A percentile compares a stretch with the other conserved stretches of the same genome.
These are phyloP conservation scores for Samsoniella hepiali DNA, from an alignment of 2,329 filamentous ascomycete species.

Conservation along the genomic window DNA sequence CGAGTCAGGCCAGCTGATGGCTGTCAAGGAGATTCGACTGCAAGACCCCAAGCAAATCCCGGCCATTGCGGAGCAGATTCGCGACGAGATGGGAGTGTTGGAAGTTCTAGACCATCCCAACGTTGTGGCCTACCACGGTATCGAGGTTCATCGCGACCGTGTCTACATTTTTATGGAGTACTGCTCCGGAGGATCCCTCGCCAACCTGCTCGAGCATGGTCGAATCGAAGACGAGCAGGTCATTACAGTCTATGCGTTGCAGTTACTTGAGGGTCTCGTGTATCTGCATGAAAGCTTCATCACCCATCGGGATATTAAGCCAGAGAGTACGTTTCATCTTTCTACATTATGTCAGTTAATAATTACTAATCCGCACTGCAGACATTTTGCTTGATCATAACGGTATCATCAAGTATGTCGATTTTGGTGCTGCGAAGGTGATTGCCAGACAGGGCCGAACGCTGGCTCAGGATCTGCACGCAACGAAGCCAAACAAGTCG, in stretches of 20 bases:
- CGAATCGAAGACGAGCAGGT: slow-evolving; percentile 97
- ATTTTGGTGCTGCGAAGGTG: slow-evolving; percentile 96
- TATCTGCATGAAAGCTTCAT: slow-evolving; percentile 92
- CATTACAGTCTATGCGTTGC: slow-evolving; percentile 92
- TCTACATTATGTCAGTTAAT: neutral
- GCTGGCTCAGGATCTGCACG: slow-evolving; percentile 59
- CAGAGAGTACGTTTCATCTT: slow-evolving; percentile 67
- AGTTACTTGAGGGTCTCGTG: slow-evolving; percentile 87
- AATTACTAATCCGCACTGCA: slow-evolving; percentile 33
- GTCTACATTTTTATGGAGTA: slow-evolving; percentile 99
- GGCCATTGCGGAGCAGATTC: slow-evolving; percentile 87
- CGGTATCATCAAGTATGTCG: slow-evolving; percentile 97
- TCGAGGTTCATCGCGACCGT: slow-evolving; percentile 96
- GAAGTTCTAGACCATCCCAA: slow-evolving; percentile 97
- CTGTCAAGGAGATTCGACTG: slow-evolving; percentile 95
- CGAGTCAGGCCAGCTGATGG: slow-evolving; percentile 94
- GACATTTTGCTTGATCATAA: slow-evolving; percentile 96
- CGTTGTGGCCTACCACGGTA: slow-evolving; percentile 95
- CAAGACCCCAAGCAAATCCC: slow-evolving; percentile 97
- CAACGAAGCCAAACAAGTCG: slow-evolving; percentile 70
- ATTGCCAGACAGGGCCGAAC: slow-evolving; percentile 93
- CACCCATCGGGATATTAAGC: slow-evolving; percentile 96
- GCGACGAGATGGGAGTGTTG: slow-evolving; percentile 94
- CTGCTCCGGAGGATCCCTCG: slow-evolving; percentile 90
- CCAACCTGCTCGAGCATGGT: slow-evolving; percentile 86